Conservation (phyloP, 257 asterid genomes). For the Primulina huaijiensis region DNA sequence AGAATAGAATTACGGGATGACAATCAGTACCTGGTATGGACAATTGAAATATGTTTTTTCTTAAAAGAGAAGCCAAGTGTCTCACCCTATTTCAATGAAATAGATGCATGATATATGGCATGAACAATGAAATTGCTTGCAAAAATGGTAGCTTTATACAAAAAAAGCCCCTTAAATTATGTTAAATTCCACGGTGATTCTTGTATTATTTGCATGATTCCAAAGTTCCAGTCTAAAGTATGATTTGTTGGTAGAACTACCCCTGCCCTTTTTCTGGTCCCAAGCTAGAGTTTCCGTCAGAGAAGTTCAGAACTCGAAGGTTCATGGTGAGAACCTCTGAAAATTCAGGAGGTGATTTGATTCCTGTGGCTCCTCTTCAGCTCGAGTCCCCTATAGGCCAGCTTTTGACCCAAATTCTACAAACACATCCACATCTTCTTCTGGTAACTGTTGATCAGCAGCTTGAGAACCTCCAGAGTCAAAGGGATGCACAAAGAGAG, state of each 20-base stretch:
- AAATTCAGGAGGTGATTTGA: constrained; percentile 47
- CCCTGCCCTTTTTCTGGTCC: constrained; percentile 44
- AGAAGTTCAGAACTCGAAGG: constrained; percentile 50
- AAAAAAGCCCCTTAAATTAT: neutral
- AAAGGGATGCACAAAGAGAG: constrained; percentile 54
- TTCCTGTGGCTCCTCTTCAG: constrained; percentile 72
- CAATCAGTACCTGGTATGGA: neutral
- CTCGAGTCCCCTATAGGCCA: constrained; percentile 88
- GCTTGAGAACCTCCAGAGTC: constrained; percentile 79
- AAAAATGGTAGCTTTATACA: neutral
- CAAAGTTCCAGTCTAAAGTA: neutral
- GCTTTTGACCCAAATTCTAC: constrained; percentile 62
- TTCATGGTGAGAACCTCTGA: constrained; percentile 56
- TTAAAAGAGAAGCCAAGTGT: neutral
- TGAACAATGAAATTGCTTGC: neutral
- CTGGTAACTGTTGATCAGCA: constrained; percentile 80
- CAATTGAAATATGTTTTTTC: neutral
- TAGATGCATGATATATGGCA: constrained; percentile 7
- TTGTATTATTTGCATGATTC: constrained; percentile 4
- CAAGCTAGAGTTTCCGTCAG: constrained; percentile 47
- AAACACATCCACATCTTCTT: constrained; percentile 76
- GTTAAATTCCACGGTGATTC: neutral
- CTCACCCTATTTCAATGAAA: neutral
- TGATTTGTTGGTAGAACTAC: neutral
- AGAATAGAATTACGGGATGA: neutral